Percentiles rank a stretch among this genome's conserved stretches.
Conservation (phyloP, 2,329 filamentous ascomycete genomes). For the Paraphoma sp. region DNA sequence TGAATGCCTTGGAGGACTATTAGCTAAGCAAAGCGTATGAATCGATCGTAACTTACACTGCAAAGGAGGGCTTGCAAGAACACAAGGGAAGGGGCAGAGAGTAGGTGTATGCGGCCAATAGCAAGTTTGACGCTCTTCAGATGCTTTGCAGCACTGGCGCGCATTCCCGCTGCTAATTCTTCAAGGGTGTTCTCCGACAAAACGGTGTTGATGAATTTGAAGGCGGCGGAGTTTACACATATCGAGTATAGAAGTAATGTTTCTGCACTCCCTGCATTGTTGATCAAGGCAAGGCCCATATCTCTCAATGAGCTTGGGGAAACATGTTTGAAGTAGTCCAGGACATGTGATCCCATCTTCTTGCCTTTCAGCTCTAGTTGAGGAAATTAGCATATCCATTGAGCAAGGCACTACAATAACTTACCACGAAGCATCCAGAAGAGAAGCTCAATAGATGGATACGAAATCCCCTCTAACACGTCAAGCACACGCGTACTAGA, state of each 20-base stretch:
- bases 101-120: background rate
- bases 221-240: constrained; percentile 26
- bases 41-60: background rate
- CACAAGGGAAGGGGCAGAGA: background rate
- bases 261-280: constrained; percentile 13
- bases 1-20: constrained; percentile 10
- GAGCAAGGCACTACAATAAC: background rate
- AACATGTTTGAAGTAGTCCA: constrained; percentile 30
- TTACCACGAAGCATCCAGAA: constrained; percentile 28
- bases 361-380: constrained; percentile 19
- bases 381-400: background rate
- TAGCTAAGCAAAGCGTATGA: background rate
- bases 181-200: constrained; percentile 11
- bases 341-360: constrained; percentile 20
- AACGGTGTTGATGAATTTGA: constrained; percentile 26
- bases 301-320: constrained; percentile 22
- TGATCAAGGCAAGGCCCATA: constrained; percentile 26
- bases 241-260: constrained; percentile 28
- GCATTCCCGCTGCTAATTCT: constrained; percentile 1
- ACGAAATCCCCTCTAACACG: constrained; percentile 14
- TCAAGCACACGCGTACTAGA: background rate
- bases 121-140: background rate
- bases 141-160: background rate
- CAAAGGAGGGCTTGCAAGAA: background rate
- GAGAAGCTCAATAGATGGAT: constrained; percentile 17